phyloP scores from a whole-genome alignment of 1,284 basidiomycete species.

The Moesziomyces globuligerus region DNA sequence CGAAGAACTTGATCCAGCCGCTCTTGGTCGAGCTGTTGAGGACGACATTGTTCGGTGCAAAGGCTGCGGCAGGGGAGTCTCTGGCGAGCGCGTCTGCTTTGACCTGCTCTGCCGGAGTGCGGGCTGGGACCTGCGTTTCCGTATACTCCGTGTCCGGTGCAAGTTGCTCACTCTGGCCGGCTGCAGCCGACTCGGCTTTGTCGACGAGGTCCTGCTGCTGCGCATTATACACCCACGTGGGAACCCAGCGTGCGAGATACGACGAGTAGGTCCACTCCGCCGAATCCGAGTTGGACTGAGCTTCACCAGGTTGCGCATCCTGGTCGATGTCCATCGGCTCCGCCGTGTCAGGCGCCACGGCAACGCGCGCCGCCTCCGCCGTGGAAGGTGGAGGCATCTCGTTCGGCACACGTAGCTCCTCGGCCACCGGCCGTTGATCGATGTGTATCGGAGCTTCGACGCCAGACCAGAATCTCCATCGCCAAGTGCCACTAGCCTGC shows the following conservation, averaged over 20 bases:
- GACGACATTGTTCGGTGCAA: constrained; percentile 48
- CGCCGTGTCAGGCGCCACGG: constrained; percentile 1
- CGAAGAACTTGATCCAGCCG: constrained; percentile 60
- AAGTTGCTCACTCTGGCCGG: neutral
- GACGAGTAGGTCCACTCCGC: constrained; percentile 51
- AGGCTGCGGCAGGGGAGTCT: constrained; percentile 20
- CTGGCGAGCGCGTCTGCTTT: constrained; percentile 59
- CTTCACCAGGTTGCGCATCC: neutral
- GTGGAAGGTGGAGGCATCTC: neutral
- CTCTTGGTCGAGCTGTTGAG: constrained; percentile 52
- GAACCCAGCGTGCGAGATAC: constrained; percentile 51
- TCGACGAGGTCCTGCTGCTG: constrained; percentile 25
- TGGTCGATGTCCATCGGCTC: constrained; percentile 44
- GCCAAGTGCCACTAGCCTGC: constrained; percentile 26
- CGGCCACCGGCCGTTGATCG: constrained; percentile 7
- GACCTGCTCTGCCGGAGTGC: constrained; percentile 61
- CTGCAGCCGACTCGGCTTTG: neutral
- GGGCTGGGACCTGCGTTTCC: neutral
- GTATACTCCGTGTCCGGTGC: neutral
- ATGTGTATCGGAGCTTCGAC: constrained; percentile 13
- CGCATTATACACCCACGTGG: constrained; percentile 46
- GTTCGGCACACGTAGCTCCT: constrained; percentile 17
- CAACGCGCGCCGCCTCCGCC: neutral
- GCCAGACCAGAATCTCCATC: constrained; percentile 38
- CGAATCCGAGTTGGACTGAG: constrained; percentile 7